Evolutionary conservation across 2,329 filamentous ascomycete genomes (phyloP), one percentile per base, ranked within the genome.

Genomic region (Fusarium nodosum): DNA sequence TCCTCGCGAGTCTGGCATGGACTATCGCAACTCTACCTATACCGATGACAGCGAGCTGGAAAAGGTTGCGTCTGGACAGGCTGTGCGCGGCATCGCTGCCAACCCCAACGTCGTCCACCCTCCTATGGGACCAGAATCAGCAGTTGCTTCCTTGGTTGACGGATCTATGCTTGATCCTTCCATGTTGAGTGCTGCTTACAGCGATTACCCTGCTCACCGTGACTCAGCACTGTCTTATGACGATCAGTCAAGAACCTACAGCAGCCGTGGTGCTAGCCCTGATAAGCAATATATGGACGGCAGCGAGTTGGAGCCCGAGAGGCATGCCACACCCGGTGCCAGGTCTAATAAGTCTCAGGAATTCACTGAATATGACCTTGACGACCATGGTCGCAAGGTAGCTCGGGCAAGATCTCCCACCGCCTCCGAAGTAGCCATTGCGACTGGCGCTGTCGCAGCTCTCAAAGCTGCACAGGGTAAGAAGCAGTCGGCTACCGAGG

Each of bases 101-200:
- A 97, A 93, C 72, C 91, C 93, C 3, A 86, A 93, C 70, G 91
- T 93, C 75, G 86, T 97, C 5, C 89, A 94, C 72, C 90, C 88
- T 2, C 88, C 88, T 3, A 76, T 89, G 34, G 93, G 87, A 3
- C 90, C 97, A 0, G 94, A 97, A 79, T 97, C 94, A 16, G 92
- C 92, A 12, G 94, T 98, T 13, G 95, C 95, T 10, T 97, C 94
- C 18, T 83, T 98, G 9, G 82, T 90, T 3, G 91, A 96, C 72
- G 93, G 94, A 20, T 95, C 93, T 1, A 82, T 86, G 78, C 77
- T 88, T 18, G 86, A 88, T 7, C 86, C 86, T 53, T 97, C 93
- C 3, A 87, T 91, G 15, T 77, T 97, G 55, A 82, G 76, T 36
- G 85, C 83, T 12, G 90, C 88, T 15, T 84, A 82, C 33, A 72